phyloP scores from a whole-genome alignment of 2,329 filamentous ascomycete genomes.

The Zopfia rhizophila region DNA sequence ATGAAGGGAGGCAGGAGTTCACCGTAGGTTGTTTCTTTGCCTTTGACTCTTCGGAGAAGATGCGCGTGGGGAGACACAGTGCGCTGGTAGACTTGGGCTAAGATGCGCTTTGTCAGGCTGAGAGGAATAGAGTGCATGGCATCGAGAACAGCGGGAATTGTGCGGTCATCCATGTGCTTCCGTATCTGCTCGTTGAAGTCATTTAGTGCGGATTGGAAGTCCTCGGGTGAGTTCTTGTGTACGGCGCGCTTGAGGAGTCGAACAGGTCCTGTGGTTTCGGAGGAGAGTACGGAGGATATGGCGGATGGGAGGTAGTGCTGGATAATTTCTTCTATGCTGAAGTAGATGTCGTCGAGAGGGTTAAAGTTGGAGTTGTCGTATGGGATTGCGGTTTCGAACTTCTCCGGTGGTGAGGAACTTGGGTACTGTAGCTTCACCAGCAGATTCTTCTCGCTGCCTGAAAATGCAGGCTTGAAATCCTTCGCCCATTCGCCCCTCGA shows the following conservation, averaged over 20 bases:
- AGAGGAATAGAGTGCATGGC: conserved; percentile 74
- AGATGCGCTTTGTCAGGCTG: conserved; percentile 76
- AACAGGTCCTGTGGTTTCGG: conserved; percentile 78
- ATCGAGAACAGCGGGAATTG: conserved; percentile 77
- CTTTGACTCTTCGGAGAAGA: conserved; percentile 83
- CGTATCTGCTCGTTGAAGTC: conserved; percentile 81
- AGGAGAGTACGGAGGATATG: conserved; percentile 73
- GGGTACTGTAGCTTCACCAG: conserved; percentile 84
- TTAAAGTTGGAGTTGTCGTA: conserved; percentile 48
- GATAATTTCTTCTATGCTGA: conserved; percentile 70
- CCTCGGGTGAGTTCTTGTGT: conserved; percentile 70
- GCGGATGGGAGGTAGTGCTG: conserved; percentile 79
- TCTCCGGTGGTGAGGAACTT: conserved; percentile 74
- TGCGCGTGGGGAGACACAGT: conserved; percentile 92
- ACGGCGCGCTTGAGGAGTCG: conserved; percentile 81
- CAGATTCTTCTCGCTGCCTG: conserved; percentile 54
- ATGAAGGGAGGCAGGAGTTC: conserved; percentile 89
- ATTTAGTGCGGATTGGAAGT: conserved; percentile 77
- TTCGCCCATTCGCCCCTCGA: conserved; percentile 51
- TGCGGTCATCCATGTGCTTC: conserved; percentile 73
- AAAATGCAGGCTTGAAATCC: conserved; percentile 65
- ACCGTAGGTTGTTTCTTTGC: conserved; percentile 93
- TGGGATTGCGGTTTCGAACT: conserved; percentile 48
- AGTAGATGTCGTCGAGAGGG: conserved; percentile 78
- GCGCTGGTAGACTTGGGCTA: conserved; percentile 88